phyloP scores from a whole-genome alignment of 352 stramenopile genomes.

The Nothophytophthora sp. region DNA sequence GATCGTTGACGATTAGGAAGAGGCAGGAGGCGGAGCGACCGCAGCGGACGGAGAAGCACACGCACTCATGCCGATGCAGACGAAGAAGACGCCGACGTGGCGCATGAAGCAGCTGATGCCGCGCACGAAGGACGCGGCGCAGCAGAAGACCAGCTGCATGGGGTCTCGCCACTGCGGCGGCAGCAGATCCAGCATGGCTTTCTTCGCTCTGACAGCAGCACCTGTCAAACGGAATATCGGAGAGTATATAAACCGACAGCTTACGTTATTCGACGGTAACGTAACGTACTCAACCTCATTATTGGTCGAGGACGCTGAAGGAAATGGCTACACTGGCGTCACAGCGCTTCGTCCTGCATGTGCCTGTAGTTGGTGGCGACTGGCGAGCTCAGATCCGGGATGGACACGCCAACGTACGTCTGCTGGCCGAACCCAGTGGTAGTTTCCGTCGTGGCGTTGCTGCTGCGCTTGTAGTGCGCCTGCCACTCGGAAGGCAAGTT shows the following conservation, averaged over 20 bases:
- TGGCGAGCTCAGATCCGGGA: constrained; percentile 5
- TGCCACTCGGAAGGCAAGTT: constrained; percentile 24
- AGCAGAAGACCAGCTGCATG: constrained; percentile 48
- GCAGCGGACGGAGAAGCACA: background rate
- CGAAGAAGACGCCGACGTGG: constrained; percentile 39
- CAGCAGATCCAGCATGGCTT: constrained; percentile 22
- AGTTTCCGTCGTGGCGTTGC: constrained; percentile 9
- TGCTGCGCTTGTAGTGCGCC: constrained; percentile 25
- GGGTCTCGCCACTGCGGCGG: constrained; percentile 53
- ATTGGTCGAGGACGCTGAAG: no score
- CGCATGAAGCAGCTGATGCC: constrained; percentile 49
- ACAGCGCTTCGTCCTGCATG: background rate
- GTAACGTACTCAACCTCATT: no score
- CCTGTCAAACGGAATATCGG: no score
- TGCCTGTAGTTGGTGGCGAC: constrained; percentile 11
- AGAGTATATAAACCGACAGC: no score
- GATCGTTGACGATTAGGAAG: constrained; percentile 2
- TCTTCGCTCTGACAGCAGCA: no score
- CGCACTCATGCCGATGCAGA: constrained; percentile 47
- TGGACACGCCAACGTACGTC: constrained; percentile 6
- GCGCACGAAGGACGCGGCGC: constrained; percentile 28
- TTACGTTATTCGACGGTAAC: no score
- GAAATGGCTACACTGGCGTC: no score
- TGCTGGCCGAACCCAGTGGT: constrained; percentile 4
- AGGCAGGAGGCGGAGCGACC: no score